Base-by-base conservation (phyloP, 2,329 filamentous ascomycete genomes). In the Ophiosphaerella narmari region DNA sequence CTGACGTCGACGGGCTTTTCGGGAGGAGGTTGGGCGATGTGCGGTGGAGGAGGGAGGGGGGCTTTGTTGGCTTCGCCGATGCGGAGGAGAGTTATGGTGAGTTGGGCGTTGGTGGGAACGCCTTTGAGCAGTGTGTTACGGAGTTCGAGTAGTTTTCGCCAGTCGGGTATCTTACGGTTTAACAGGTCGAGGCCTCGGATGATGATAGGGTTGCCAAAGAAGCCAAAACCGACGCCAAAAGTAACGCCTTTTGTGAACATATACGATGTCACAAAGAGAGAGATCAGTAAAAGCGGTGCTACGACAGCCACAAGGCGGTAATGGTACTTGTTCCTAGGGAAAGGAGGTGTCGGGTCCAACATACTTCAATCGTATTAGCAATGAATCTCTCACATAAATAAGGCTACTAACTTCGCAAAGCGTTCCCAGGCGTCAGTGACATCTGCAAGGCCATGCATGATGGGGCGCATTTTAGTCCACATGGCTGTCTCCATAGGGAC, bases 81-180 rank as follows among this genome's bases (percentile, higher is more conserved):
- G 5, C 91, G 87, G 9, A 95, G 83, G 1, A 95, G 80, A 0
- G 90, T 95, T 24, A 95, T 77, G 0, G 90, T 86, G 14, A 95
- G 82, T 66, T 96, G 91, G 3, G 90, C 89, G 66, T 95, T 94
- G 1, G 90, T 96, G 1, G 91, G 91, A 0, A 94, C 86, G 2
- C 90, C 89, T 66, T 88, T 90, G 43, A 96, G 82, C 1, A 94
- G 69, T 0, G 88, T 90, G 31, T 91, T 91, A 52, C 87, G 82
- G 9, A 91, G 74, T 62, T 91, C 86, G 13, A 93, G 77, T 6
- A 90, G 77, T 59, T 87, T 89, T 63, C 89, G 80, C 90, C 90
- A 94, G 59, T 86, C 77, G 1, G 89, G 89, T 59, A 86, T 79
- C 38, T 78, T 78, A 12, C 73, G 75, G 69, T 89, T 86, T 24